A percentile compares a stretch with the other conserved stretches of the same genome.
Evolutionary conservation across 2,329 filamentous ascomycete species (phyloP).

Genomic region (Fusarium gaditjirri): DNA sequence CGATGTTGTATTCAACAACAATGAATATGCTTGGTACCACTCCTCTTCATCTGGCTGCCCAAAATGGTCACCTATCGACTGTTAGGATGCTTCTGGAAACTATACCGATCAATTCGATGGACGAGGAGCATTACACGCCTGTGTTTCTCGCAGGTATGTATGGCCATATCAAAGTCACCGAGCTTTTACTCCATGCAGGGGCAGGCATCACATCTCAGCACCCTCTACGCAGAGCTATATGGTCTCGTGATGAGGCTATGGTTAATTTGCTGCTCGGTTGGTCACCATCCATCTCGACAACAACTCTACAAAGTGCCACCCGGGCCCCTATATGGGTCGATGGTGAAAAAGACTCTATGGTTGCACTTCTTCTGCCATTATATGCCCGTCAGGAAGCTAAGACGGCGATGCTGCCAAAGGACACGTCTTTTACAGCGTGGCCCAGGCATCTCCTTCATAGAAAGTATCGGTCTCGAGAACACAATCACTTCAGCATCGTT

Average conservation of each 20-base stretch:
- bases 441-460: not conserved
- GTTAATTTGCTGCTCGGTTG: not conserved
- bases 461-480: not conserved
- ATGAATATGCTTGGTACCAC: not conserved
- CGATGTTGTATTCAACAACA: not conserved
- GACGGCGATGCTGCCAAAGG: not conserved
- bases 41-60: not conserved
- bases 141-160: not conserved
- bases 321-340: not conserved
- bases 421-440: not conserved
- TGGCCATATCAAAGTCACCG: not conserved
- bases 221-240: not conserved
- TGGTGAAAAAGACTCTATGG: not conserved
- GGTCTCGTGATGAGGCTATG: not conserved
- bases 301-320: not conserved
- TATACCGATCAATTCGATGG: not conserved
- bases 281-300: not conserved
- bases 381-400: not conserved
- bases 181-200: not conserved
- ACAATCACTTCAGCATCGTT: not conserved
- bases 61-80: not conserved
- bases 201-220: not conserved
- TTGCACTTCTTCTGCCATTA: not conserved
- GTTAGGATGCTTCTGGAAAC: not conserved
- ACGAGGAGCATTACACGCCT: not conserved